Evolutionary conservation across 2,329 filamentous ascomycete species (phyloP).

Genomic region (Ramichloridium luteum): DNA sequence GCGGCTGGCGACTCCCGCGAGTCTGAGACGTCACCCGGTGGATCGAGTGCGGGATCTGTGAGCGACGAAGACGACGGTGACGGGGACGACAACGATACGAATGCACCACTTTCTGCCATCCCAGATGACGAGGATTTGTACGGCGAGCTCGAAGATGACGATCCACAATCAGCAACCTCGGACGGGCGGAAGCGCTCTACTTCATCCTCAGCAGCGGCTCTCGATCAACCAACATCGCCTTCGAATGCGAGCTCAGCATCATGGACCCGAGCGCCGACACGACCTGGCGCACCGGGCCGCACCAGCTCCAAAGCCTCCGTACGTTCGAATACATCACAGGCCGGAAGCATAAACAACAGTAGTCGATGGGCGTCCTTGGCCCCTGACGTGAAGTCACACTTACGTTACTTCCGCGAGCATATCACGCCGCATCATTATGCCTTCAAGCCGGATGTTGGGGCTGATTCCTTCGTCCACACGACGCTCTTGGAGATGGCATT

Average conservation of each 20-base stretch:
- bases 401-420: conserved; percentile 65
- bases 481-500: conserved; percentile 61
- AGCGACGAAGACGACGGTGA: conserved; percentile 35
- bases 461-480: conserved; percentile 55
- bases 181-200: conserved; percentile 26
- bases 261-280: no score
- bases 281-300: no score
- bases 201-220: conserved; percentile 26
- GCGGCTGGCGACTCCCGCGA: no score
- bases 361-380: conserved; percentile 21
- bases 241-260: conserved; percentile 17
- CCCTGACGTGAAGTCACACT: conserved; percentile 62
- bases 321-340: conserved; percentile 15
- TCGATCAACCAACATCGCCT: conserved; percentile 40
- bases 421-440: conserved; percentile 76
- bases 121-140: conserved; percentile 37
- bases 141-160: conserved; percentile 23
- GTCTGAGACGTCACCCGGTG: conserved; percentile 32
- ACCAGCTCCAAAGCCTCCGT: conserved; percentile 14
- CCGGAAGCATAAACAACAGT: no score
- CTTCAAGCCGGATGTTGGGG: conserved; percentile 54
- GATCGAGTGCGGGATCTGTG: conserved; percentile 40
- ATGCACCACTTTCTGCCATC: conserved; percentile 31
- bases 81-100: no score
- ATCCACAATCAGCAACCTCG: conserved; percentile 15